phyloP scores from a whole-genome alignment of 768 basidiomycete species.

The Coprinellus aureogranulatus region DNA sequence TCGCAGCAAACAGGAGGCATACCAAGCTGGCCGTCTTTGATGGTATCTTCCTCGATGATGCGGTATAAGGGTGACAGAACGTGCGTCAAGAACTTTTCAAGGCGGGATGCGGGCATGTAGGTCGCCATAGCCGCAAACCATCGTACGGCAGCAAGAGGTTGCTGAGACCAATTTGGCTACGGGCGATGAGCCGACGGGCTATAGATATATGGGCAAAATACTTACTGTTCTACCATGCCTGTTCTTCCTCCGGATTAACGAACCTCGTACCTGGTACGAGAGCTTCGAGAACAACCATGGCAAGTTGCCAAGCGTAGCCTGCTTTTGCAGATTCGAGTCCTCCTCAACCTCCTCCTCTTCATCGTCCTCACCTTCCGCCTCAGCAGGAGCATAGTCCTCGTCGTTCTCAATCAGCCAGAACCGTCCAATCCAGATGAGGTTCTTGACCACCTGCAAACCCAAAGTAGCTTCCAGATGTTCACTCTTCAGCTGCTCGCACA shows the following conservation, averaged over 20 bases:
- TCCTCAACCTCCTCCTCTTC: constrained; percentile 19
- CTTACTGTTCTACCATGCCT: constrained; percentile 45
- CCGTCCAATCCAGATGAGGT: constrained; percentile 87
- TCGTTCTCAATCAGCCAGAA: constrained; percentile 50
- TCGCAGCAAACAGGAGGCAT: constrained; percentile 20
- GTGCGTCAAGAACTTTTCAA: constrained; percentile 76
- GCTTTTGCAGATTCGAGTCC: constrained; percentile 20
- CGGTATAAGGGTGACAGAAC: constrained; percentile 86
- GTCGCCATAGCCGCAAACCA: constrained; percentile 94
- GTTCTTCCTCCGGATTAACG: constrained; percentile 68
- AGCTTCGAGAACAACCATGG: constrained; percentile 94
- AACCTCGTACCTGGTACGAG: constrained; percentile 81
- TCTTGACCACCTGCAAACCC: constrained; percentile 87
- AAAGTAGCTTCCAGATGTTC: constrained; percentile 69
- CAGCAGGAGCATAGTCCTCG: constrained; percentile 28
- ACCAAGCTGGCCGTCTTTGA: constrained; percentile 80
- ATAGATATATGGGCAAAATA: constrained; percentile 7
- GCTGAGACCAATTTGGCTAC: constrained; percentile 80
- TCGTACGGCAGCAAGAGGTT: constrained; percentile 75
- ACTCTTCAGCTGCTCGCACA: constrained; percentile 79
- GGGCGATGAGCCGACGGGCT: constrained; percentile 2
- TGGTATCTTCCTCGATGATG: constrained; percentile 81
- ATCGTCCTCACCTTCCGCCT: constrained; percentile 28
- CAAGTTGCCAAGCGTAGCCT: constrained; percentile 44
- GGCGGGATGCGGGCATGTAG: constrained; percentile 53